A percentile compares a stretch with the other conserved stretches of the same genome.
phyloP scores from a whole-genome alignment of 1,284 basidiomycete species.

The Trametes hirsuta region DNA sequence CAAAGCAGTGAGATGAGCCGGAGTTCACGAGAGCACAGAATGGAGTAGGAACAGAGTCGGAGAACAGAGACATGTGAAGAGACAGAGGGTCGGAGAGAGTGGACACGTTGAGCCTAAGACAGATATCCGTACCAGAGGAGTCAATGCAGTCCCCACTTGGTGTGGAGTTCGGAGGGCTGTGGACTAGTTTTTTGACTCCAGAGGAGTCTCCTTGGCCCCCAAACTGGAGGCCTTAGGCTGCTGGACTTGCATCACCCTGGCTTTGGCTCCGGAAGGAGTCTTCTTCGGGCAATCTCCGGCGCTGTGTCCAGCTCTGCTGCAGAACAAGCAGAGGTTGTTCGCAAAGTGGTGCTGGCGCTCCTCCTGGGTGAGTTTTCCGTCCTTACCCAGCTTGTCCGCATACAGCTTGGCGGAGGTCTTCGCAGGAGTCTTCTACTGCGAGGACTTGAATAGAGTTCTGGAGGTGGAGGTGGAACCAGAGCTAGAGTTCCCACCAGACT shows the following conservation, averaged over 20 bases:
- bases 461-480: not conserved
- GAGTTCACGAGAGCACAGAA: too few relatives aligned
- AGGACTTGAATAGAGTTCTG: not conserved
- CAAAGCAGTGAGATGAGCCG: too few relatives aligned
- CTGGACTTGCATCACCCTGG: too few relatives aligned
- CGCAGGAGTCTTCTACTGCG: not conserved
- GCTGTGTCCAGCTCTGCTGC: not conserved
- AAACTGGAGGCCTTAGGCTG: too few relatives aligned
- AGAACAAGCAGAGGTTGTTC: conserved; percentile 15
- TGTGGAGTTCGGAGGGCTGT: conserved; percentile 2
- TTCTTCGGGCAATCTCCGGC: too few relatives aligned
- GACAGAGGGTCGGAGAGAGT: too few relatives aligned
- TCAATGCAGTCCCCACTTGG: conserved; percentile 4
- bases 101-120: too few relatives aligned
- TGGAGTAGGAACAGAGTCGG: too few relatives aligned
- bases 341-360: conserved; percentile 1
- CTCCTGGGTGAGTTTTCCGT: conserved; percentile 5
- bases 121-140: not conserved
- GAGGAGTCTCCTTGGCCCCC: too few relatives aligned
- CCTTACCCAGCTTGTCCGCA: conserved; percentile 8
- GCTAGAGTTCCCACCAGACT: not conserved
- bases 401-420: conserved; percentile 1
- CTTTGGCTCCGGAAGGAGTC: too few relatives aligned
- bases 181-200: not conserved
- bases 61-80: too few relatives aligned